phyloP scores from a whole-genome alignment of 2,329 filamentous ascomycete species.

The Fusarium sp. region DNA sequence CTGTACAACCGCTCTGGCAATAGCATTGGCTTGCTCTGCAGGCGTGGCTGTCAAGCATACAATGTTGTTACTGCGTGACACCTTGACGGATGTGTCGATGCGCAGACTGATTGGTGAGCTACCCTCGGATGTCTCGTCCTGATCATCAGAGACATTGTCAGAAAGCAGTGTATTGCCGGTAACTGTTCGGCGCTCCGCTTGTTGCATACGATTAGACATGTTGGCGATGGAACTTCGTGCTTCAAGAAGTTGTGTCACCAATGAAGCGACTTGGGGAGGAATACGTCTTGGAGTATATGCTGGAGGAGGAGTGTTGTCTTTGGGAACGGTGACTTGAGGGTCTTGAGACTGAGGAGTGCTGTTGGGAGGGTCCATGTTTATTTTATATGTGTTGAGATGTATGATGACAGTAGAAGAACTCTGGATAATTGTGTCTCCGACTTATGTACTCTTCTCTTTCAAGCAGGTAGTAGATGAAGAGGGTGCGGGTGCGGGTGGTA shows the following conservation, averaged over 20 bases:
- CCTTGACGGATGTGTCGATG: constrained; percentile 60
- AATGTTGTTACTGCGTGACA: constrained; percentile 62
- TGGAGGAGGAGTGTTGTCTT: constrained; percentile 46
- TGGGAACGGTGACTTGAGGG: constrained; percentile 30
- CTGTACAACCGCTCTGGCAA: constrained; percentile 58
- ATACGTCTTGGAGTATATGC: constrained; percentile 46
- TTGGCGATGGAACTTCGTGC: constrained; percentile 10
- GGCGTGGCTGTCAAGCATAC: constrained; percentile 56
- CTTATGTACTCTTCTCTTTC: neutral
- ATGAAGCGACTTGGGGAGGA: constrained; percentile 23
- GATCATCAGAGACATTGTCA: constrained; percentile 21
- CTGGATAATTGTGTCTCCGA: neutral
- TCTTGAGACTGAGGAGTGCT: constrained; percentile 29
- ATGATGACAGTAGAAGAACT: neutral
- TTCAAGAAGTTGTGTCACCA: constrained; percentile 34
- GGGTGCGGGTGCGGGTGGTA: neutral
- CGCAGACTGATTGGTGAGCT: constrained; percentile 57
- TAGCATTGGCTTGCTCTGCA: constrained; percentile 53
- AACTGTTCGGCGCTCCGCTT: constrained; percentile 13
- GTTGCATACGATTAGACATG: constrained; percentile 8
- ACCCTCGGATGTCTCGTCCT: constrained; percentile 39
- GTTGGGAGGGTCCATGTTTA: constrained; percentile 31
- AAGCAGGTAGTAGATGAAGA: neutral
- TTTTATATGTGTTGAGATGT: neutral
- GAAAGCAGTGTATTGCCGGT: constrained; percentile 15